Evolutionary conservation across 2,329 filamentous ascomycete genomes (phyloP), one percentile per base, ranked within the genome.

Genomic region (Xylariales sp.): DNA sequence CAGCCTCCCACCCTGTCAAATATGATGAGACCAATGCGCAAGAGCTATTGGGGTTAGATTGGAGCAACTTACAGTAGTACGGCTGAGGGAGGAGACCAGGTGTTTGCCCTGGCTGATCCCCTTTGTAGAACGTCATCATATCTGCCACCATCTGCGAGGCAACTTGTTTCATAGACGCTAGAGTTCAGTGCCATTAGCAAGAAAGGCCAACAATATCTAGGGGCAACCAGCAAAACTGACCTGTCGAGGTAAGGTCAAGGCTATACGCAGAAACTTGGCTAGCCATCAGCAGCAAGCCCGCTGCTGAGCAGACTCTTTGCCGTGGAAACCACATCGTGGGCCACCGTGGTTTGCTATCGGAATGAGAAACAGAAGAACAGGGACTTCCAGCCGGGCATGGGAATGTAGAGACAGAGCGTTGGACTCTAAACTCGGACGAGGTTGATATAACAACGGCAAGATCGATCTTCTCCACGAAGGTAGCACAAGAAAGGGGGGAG

Each of bases 1-100:
- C 85, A 10, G 72, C 83, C 62, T 85, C 83, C 86, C 81, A 89
- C 74, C 74, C 73, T 77, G 40, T 7, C 16, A 11, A 16, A 25
- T 8, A 20, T 19, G n/a, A n/a, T n/a, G n/a, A 13, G 7, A 20
- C 20, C 16, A 18, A n/a, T 37, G 14, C 28, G 10, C 13, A 6
- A 16, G 12, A 6, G 4, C 5, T 25, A 20, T 3, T 12, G 12
- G 12, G 13, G n/a, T 5, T 3, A 3, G 3, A 13, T 8, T 10
- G 12, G 16, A 3, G 18, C 24, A 6, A 56, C 69, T 49, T 56
- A 74, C 73, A 77, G 53, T 76, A 78, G 43, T 77, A 76, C 37
- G 72, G 73, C 8, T 63, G 52, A 19, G 72, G 71, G 4, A 78
- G 59, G 29, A 76, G 62, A 16, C 74, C 74, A 6, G 74, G 74